phyloP scores from a whole-genome alignment of 139 green algal species.

The Coelastrella sp. region DNA sequence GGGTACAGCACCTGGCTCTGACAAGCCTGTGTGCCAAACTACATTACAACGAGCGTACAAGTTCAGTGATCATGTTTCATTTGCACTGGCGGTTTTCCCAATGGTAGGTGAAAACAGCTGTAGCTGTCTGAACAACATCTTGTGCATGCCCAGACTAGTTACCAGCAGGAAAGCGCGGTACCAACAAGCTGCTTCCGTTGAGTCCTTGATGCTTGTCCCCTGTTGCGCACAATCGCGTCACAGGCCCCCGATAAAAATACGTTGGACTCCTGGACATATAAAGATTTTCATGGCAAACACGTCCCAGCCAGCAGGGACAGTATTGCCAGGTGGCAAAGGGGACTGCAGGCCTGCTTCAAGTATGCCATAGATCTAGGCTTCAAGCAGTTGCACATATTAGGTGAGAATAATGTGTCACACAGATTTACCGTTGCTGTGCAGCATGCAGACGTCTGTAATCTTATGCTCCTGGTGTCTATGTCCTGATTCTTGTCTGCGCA shows the following conservation, averaged over 20 bases:
- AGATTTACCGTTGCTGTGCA: too few species aligned
- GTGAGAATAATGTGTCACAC: neutral
- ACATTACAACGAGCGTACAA: neutral
- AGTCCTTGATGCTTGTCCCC: too few species aligned
- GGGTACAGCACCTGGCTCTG: slow-evolving; percentile 12
- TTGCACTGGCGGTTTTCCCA: slow-evolving; percentile 41
- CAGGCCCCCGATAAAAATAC: slow-evolving; percentile 18
- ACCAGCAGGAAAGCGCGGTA: too few species aligned
- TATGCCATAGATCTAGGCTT: slow-evolving; percentile 17
- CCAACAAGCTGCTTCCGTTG: too few species aligned
- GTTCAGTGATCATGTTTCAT: slow-evolving; percentile 30
- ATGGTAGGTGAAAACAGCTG: slow-evolving; percentile 14
- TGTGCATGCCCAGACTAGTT: too few species aligned
- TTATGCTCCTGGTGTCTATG: too few species aligned
- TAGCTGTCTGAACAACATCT: too few species aligned
- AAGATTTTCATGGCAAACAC: slow-evolving; percentile 39
- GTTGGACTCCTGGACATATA: slow-evolving; percentile 39
- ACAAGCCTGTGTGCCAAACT: slow-evolving; percentile 40
- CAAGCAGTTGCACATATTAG: slow-evolving; percentile 24
- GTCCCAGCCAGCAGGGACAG: neutral
- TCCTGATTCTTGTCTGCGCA: too few species aligned
- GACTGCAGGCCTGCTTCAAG: slow-evolving; percentile 34
- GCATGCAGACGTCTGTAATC: too few species aligned
- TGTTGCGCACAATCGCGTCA: too few species aligned
- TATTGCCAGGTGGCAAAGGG: slow-evolving; percentile 25